Conservation (phyloP, 2,329 filamentous ascomycete genomes). For the Trichoderma sp. region DNA sequence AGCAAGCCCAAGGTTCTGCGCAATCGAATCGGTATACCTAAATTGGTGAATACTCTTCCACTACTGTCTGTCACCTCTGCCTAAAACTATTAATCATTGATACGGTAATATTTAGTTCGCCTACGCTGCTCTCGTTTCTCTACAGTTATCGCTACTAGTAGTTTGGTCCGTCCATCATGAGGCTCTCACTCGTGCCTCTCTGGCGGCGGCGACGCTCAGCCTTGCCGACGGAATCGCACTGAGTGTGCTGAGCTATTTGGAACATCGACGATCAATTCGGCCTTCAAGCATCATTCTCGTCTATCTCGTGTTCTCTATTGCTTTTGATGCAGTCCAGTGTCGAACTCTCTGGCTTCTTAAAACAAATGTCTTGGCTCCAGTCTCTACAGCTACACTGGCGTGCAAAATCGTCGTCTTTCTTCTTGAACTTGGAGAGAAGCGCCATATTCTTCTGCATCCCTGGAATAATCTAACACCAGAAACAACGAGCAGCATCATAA, state of each 20-base stretch:
- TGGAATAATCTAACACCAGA: conserved; percentile 30
- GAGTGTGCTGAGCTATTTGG: conserved; percentile 24
- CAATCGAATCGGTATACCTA: conserved; percentile 20
- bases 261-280: conserved; percentile 29
- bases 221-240: neutral
- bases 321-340: conserved; percentile 32
- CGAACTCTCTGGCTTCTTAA: conserved; percentile 34
- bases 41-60: neutral
- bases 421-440: conserved; percentile 33
- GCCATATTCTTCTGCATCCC: conserved; percentile 23
- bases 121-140: neutral
- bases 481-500: conserved; percentile 34
- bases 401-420: conserved; percentile 32
- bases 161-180: neutral
- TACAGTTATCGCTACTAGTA: conserved; percentile 3
- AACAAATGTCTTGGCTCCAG: conserved; percentile 24
- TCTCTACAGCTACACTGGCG: conserved; percentile 28
- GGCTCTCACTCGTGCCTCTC: conserved; percentile 10
- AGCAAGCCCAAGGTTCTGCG: conserved; percentile 8
- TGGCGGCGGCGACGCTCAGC: conserved; percentile 2
- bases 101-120: neutral
- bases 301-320: conserved; percentile 32
- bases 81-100: conserved; percentile 27
- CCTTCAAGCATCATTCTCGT: conserved; percentile 33
- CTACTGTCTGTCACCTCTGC: neutral